Base-by-base conservation (phyloP, 179 eudicot species). In the Actinidia arguta region DNA sequence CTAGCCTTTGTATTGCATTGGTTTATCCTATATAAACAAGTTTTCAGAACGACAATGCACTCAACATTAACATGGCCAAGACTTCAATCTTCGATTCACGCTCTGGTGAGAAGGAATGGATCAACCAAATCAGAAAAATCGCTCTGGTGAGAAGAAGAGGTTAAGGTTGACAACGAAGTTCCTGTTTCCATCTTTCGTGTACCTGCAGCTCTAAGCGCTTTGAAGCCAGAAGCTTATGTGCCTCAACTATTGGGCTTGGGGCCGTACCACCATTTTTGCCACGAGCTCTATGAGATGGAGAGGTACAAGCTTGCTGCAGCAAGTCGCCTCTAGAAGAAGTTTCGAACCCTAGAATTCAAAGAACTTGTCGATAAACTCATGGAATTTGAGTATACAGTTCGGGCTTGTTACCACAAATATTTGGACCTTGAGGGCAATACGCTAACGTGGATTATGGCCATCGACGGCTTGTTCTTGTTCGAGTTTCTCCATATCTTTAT, bases 201-300 rank as follows among this genome's bases (percentile, higher is more conserved):
- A 17, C 78, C 78, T 1, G 18, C 46, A 1, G 9, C 64, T 36
- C 27, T 55, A 20, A 11, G 11, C 2, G 44, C 50, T n/a, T 27
- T 31, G 16, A 56, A 55, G 64, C 78, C 66, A 25, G 10, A 54
- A 25, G 48, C 64, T 4, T 75, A 75, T n/a, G 3, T 1, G 9
- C 78, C 78, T 17, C 66, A 16, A 31, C 64, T 54, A 4, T 18
- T 75, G 4, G 78, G 48, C 13, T n/a, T 75, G 50, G 78, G 78
- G 24, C 97, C 95, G 18, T 93, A 92, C 72, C 94, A 93, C 78
- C 81, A 82, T 70, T 75, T 76, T 20, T 82, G 81, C 4, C 87
- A 81, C 18, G 88, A 89, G 36, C 91, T 93, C 31, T 83, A 82
- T 52, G 90, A 90, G 50, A 91, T 91, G 93, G 93, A 91, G 71